These are phyloP conservation scores for maize (Zea mays) DNA, from an alignment of 176 grass and related monocot genomes.

Conservation along the genomic window DNA sequence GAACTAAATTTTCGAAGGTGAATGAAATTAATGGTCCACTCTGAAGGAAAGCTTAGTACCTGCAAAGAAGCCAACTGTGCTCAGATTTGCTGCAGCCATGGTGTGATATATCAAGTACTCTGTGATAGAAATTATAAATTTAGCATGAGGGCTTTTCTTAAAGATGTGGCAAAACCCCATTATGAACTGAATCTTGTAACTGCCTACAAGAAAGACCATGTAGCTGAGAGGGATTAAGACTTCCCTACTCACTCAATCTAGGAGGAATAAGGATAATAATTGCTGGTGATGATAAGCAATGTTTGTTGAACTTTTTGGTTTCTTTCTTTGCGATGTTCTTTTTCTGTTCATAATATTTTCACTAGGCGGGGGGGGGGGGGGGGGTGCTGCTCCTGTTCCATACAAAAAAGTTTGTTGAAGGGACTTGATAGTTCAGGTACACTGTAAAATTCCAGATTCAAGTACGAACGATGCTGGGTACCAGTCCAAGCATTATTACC, in stretches of 20 bases:
- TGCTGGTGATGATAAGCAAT: too few species aligned
- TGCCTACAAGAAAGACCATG: neutral
- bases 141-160: neutral
- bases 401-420: neutral
- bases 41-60: slow-evolving; percentile 3
- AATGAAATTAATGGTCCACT: neutral
- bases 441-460: neutral
- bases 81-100: slow-evolving; percentile 78
- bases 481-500: too few species aligned
- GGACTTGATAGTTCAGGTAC: neutral
- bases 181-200: neutral
- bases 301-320: too few species aligned
- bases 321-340: too few species aligned
- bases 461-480: too few species aligned
- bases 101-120: slow-evolving; percentile 85
- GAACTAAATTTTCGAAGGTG: neutral
- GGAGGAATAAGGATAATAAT: too few species aligned
- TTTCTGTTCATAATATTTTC: too few species aligned
- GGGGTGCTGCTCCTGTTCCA: too few species aligned
- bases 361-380: too few species aligned
- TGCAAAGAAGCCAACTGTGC: too few species aligned
- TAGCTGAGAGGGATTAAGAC: too few species aligned
- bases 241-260: too few species aligned
- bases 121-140: neutral
- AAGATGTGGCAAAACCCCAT: neutral